Evolutionary conservation across 805 yeast genomes (phyloP).

Genomic region (Komagataella pseudopastoris): DNA sequence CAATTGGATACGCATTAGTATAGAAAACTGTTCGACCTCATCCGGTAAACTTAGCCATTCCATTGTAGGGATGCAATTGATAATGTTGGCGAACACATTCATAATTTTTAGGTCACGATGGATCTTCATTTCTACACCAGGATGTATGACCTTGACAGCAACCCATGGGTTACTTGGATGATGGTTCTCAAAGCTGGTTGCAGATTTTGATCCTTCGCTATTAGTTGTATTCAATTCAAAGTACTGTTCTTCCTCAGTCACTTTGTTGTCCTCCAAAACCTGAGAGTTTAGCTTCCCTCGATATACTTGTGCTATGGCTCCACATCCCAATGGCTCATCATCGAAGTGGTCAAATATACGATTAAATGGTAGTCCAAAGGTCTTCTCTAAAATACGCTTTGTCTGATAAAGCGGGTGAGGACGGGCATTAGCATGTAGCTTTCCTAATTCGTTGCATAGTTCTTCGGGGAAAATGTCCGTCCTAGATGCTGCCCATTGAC

Average conservation of each 20-base stretch:
- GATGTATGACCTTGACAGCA: conserved; percentile 90
- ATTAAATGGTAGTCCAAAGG: conserved; percentile 46
- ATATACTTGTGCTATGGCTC: conserved; percentile 96
- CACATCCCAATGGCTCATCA: conserved; percentile 81
- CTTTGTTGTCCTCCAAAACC: conserved; percentile 12
- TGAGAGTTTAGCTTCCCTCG: conserved; percentile 45
- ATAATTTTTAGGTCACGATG: conserved; percentile 75
- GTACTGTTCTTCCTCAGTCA: conserved; percentile 9
- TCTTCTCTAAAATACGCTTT: conserved; percentile 36
- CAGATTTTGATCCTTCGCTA: neutral
- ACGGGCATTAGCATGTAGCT: conserved; percentile 72
- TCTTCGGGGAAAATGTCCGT: conserved; percentile 80
- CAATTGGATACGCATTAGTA: conserved; percentile 77
- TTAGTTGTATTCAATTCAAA: conserved; percentile 14
- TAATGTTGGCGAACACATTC: conserved; percentile 59
- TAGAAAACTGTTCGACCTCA: conserved; percentile 80
- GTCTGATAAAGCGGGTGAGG: conserved; percentile 59
- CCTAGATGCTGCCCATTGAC: conserved; percentile 99
- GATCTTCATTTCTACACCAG: conserved; percentile 60
- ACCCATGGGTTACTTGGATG: conserved; percentile 40
- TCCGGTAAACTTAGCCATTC: conserved; percentile 95
- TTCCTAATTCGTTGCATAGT: conserved; percentile 63
- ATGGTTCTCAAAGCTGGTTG: conserved; percentile 11
- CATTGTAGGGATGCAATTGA: conserved; percentile 80
- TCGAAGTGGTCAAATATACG: conserved; percentile 73